phyloP scores from a whole-genome alignment of 2,329 filamentous ascomycete species.

The Stagonosporopsis rhizophila region DNA sequence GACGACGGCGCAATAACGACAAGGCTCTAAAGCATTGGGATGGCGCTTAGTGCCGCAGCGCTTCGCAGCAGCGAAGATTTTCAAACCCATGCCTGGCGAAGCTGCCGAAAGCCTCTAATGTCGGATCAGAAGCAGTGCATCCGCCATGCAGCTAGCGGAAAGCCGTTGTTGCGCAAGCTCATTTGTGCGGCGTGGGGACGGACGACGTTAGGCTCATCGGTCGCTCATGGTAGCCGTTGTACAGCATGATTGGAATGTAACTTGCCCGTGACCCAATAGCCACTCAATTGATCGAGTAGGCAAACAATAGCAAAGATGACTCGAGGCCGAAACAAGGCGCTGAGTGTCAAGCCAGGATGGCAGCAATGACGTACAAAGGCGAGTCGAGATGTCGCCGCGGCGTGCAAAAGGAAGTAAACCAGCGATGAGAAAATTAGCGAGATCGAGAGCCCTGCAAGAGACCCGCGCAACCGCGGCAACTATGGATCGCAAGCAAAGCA shows the following conservation, averaged over 20 bases:
- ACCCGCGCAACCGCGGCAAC: constrained; percentile 17
- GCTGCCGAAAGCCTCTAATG: constrained; percentile 18
- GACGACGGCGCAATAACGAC: constrained; percentile 35
- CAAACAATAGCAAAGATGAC: constrained; percentile 24
- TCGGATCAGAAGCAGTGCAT: constrained; percentile 41
- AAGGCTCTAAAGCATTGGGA: constrained; percentile 39
- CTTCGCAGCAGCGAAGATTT: constrained; percentile 30
- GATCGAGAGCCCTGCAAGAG: constrained; percentile 15
- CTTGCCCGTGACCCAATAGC: constrained; percentile 27
- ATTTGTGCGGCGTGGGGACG: constrained; percentile 33
- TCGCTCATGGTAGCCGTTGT: constrained; percentile 31
- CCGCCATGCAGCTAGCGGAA: constrained; percentile 39
- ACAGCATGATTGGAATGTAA: constrained; percentile 46
- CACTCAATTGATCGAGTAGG: constrained; percentile 25
- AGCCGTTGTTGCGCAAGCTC: constrained; percentile 38
- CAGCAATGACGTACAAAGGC: constrained; percentile 12
- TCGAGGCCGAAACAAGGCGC: constrained; percentile 18
- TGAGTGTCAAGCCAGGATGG: constrained; percentile 3
- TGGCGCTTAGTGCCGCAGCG: constrained; percentile 35
- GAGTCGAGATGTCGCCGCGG: constrained; percentile 9
- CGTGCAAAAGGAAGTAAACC: constrained; percentile 11
- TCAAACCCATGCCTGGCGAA: constrained; percentile 24
- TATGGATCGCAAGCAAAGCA: not conserved
- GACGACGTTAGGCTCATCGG: constrained; percentile 27
- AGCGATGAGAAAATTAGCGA: constrained; percentile 12